These are phyloP conservation scores for Salvia rosmarinus DNA, from an alignment of 257 asterid genomes.

Conservation along the genomic window DNA sequence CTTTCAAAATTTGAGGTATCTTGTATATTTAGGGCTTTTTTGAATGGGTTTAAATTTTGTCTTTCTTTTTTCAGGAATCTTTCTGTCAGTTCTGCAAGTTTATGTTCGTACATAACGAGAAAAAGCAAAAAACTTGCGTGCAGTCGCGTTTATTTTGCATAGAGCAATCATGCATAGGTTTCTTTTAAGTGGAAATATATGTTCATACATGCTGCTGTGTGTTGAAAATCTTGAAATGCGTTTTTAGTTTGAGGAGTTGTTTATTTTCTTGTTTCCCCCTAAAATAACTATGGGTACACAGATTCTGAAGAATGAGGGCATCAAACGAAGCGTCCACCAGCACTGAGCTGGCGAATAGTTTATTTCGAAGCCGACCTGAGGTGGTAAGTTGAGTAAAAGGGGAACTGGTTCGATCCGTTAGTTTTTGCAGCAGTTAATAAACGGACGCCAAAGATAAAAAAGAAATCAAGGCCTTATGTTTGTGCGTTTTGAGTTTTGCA, in stretches of 20 bases:
- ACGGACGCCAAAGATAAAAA: not conserved
- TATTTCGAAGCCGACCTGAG: slow-evolving; percentile 46
- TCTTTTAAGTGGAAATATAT: slow-evolving; percentile 2
- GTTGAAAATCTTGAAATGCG: not conserved
- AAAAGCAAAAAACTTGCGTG: slow-evolving; percentile 25
- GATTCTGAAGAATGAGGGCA: slow-evolving; percentile 53
- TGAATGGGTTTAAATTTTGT: slow-evolving; percentile 17
- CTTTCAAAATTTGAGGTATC: not conserved
- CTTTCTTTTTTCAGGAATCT: not conserved
- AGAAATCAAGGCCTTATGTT: not conserved
- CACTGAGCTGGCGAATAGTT: slow-evolving; percentile 46
- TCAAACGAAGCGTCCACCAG: slow-evolving; percentile 68
- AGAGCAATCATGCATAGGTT: slow-evolving; percentile 34
- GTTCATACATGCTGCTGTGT: slow-evolving; percentile 20
- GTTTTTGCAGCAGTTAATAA: slow-evolving; percentile 10
- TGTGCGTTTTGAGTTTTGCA: slow-evolving; percentile 22
- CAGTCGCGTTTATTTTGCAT: slow-evolving; percentile 12
- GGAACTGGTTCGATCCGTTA: slow-evolving; percentile 21
- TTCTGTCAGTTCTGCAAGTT: slow-evolving; percentile 20
- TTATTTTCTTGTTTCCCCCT: not conserved
- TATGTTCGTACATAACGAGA: not conserved
- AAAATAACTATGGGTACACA: not conserved
- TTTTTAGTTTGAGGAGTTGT: not conserved
- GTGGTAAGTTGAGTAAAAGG: slow-evolving; percentile 43
- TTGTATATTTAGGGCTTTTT: slow-evolving; percentile 44